These are phyloP conservation scores for Trichosanthes truncata DNA, from an alignment of 306 rosid genomes.

Conservation along the genomic window DNA sequence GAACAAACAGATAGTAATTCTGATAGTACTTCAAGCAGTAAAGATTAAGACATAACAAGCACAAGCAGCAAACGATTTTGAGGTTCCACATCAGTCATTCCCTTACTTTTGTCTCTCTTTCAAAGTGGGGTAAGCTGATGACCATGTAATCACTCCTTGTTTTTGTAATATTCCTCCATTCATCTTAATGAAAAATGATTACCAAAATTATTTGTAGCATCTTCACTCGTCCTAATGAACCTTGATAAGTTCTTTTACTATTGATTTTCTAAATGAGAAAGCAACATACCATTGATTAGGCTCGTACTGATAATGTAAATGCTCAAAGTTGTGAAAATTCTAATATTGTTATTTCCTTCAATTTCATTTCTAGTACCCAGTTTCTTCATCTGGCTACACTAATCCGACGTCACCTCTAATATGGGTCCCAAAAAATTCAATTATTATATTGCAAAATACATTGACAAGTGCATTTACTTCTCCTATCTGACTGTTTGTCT, in stretches of 20 bases:
- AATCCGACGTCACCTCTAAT: not conserved
- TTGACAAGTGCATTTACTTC: not conserved
- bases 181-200: not conserved
- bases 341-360: not conserved
- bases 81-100: not conserved
- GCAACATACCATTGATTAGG: not conserved
- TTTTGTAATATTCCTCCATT: not conserved
- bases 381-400: not conserved
- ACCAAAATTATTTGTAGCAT: not conserved
- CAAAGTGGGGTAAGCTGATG: not conserved
- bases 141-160: not conserved
- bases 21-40: slow-evolving; percentile 38
- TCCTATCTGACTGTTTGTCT: not conserved
- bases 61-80: slow-evolving; percentile 11
- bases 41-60: slow-evolving; percentile 17
- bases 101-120: not conserved
- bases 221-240: not conserved
- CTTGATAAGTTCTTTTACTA: not conserved
- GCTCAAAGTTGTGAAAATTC: not conserved
- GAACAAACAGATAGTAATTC: slow-evolving; percentile 36
- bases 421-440: not conserved
- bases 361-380: not conserved
- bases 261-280: not conserved
- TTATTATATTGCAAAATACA: not conserved
- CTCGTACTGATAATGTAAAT: not conserved